A percentile compares a stretch with the other conserved stretches of the same genome.
Conservation (phyloP, 441 rosid species). For the Syzygium malaccense region DNA sequence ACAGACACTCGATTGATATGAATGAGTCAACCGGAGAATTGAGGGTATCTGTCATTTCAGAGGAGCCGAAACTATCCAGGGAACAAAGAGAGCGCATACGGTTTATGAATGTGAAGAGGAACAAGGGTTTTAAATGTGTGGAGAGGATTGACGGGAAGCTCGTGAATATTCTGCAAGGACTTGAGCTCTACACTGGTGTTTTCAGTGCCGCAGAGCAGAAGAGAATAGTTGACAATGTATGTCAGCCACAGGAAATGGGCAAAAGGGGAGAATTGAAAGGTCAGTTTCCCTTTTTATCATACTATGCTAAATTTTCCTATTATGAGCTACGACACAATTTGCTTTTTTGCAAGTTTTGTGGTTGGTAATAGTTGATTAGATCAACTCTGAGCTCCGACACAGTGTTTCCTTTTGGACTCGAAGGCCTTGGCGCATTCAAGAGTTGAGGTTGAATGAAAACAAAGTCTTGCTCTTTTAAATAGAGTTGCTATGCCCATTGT, state of each 20-base stretch:
- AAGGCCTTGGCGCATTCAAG: too few species aligned
- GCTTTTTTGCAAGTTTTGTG: too few species aligned
- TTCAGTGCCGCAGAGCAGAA: slow-evolving; percentile 91
- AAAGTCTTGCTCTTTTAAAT: slow-evolving; percentile 17
- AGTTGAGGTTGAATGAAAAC: slow-evolving; percentile 3
- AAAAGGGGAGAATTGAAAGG: slow-evolving; percentile 71
- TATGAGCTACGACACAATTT: neutral
- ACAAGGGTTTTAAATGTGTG: slow-evolving; percentile 62
- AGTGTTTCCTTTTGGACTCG: neutral
- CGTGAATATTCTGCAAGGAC: slow-evolving; percentile 72
- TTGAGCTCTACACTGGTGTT: slow-evolving; percentile 72
- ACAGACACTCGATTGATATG: slow-evolving; percentile 10
- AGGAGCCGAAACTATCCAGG: slow-evolving; percentile 56
- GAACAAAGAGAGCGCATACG: slow-evolving; percentile 72
- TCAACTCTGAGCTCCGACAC: neutral
- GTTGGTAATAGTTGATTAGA: too few species aligned
- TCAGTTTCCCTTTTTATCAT: slow-evolving; percentile 10
- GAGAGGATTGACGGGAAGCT: slow-evolving; percentile 74
- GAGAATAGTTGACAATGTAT: slow-evolving; percentile 63
- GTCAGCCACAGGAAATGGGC: slow-evolving; percentile 60
- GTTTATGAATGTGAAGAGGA: slow-evolving; percentile 62
- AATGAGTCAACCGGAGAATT: slow-evolving; percentile 19
- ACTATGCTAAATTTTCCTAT: neutral
- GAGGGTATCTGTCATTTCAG: slow-evolving; percentile 26
- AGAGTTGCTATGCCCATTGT: slow-evolving; percentile 13